These are phyloP conservation scores for Teratosphaeria epicoccoides DNA, from an alignment of 2,329 filamentous ascomycete species.

Conservation along the genomic window DNA sequence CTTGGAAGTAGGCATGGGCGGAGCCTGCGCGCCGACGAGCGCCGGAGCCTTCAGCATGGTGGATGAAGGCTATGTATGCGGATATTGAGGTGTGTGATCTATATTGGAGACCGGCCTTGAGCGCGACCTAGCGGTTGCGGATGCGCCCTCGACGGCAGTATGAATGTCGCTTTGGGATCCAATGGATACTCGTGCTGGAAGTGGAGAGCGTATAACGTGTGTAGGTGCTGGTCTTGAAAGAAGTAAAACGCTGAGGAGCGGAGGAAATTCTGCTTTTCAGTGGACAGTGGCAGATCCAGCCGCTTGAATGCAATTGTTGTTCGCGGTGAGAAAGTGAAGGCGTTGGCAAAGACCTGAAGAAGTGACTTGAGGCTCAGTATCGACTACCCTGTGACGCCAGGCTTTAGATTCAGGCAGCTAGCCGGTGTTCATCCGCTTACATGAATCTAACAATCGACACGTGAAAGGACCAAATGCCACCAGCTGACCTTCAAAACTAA, in stretches of 20 bases:
- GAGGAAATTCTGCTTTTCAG: not conserved
- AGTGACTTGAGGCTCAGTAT: not conserved
- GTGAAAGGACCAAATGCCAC: too few relatives aligned
- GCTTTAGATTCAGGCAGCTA: not conserved
- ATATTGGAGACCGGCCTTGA: not conserved
- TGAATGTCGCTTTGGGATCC: too few relatives aligned
- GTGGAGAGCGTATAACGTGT: not conserved
- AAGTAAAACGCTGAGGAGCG: not conserved
- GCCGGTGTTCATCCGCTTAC: not conserved
- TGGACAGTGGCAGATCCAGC: not conserved
- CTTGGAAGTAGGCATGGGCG: conserved; percentile 26
- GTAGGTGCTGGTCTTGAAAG: not conserved
- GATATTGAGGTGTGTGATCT: not conserved
- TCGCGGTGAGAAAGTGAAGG: not conserved
- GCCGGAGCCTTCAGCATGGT: conserved; percentile 19
- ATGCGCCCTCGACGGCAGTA: not conserved
- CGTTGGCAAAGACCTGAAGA: not conserved
- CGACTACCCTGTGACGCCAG: not conserved
- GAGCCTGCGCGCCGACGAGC: conserved; percentile 9
- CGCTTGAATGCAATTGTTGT: not conserved
- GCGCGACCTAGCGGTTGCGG: not conserved
- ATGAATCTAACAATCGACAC: not conserved
- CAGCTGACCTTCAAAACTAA: too few relatives aligned
- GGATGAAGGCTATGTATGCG: conserved; percentile 1
- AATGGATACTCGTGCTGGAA: not conserved